Evolutionary conservation across 202 grass and related monocot genomes (phyloP), one percentile per base, ranked within the genome.

Genomic region (Digitaria exilis): DNA sequence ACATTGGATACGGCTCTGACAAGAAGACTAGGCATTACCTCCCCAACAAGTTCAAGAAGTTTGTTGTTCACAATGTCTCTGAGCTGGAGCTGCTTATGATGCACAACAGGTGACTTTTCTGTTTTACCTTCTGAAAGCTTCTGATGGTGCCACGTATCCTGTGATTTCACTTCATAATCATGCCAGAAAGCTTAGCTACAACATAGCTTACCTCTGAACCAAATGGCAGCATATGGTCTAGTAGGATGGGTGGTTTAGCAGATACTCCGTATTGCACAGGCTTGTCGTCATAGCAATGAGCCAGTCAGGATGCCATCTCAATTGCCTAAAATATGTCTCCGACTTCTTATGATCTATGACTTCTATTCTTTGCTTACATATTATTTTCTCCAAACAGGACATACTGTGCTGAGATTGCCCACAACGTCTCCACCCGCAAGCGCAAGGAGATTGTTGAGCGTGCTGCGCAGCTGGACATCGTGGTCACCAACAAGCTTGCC

Each of bases 391-490:
- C 13, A 37, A 24, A 43, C 84, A 94, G 94, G 88, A 94, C 88
- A 2, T 97, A 92, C 88, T 92, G 94, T 0, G 94, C 94, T 22
- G 94, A 97, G 77, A 97, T 97, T 32, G 94, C 90, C 1, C 94
- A 94, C 68, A 82, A 94, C 5, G 78, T 97, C 4, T 97, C 92
- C 18, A 94, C 94, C 3, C 87, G 69, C 72, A 97, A 97, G 80
- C 94, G 92, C 80, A 97, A 94, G 89, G 70, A 88, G 49, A 97
- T 97, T 0, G 94, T 94, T 0, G 94, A 97, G 84, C 92, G 89
- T 22, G 94, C 94, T 29, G 92, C 90, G 2, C 94, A 94, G 67
- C 94, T 97, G 5, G 94, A 94, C 41, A 73, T 97, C 32, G 90
- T 89, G 62, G 94, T 94, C 57, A 92, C 88, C 31, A 94, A 94